A percentile compares a stretch with the other conserved stretches of the same genome.
Conservation (phyloP, 2,329 filamentous ascomycete species). For the Atkinsonella hypoxylon region DNA sequence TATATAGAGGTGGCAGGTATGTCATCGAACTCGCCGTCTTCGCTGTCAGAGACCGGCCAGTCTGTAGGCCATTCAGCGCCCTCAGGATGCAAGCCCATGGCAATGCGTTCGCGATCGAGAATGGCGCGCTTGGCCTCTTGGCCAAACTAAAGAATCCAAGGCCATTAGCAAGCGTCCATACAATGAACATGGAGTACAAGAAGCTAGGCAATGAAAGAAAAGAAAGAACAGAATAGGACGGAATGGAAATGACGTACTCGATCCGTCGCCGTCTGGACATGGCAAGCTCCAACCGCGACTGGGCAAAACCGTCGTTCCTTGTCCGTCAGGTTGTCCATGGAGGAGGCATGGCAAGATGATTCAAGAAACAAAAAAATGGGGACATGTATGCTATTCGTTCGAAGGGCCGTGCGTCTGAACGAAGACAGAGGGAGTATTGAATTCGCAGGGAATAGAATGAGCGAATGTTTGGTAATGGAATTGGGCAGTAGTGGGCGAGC, state of each 20-base stretch:
- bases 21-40: conserved; percentile 11
- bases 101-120: conserved; percentile 22
- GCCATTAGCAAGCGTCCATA: neutral
- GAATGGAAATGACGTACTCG: conserved; percentile 17
- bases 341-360: conserved; percentile 4
- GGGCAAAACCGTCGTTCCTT: conserved; percentile 11
- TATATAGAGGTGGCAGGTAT: conserved; percentile 15
- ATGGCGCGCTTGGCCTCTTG: conserved; percentile 20
- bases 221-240: neutral
- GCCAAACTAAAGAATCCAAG: conserved; percentile 21
- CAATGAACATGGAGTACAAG: neutral
- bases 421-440: neutral
- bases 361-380: conserved; percentile 1
- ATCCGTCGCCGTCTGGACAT: conserved; percentile 24
- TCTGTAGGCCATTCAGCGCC: conserved; percentile 14
- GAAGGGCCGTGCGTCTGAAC: neutral
- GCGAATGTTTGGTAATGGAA: too few relatives aligned
- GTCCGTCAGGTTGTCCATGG: conserved; percentile 8
- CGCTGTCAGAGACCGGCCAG: conserved; percentile 17
- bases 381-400: conserved; percentile 6
- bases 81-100: conserved; percentile 3
- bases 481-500: too few relatives aligned
- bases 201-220: too few relatives aligned
- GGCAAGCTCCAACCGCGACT: conserved; percentile 23
- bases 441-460: neutral